Conservation (phyloP, 805 yeast genomes). For the Candida broadrunensis region DNA sequence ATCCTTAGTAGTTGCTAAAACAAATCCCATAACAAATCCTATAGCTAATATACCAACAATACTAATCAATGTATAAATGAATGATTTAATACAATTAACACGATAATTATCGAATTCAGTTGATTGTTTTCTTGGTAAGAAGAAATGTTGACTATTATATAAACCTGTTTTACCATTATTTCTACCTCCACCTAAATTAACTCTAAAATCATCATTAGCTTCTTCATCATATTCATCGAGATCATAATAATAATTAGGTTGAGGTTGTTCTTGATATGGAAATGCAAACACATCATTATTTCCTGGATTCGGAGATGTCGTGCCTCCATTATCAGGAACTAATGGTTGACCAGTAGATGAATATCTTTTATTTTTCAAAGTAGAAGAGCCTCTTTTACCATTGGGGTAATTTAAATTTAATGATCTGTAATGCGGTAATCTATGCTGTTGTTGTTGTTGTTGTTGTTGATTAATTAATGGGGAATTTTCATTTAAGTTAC, state of each 20-base stretch:
- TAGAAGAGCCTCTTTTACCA: conserved; percentile 11
- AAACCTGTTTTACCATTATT: conserved; percentile 10
- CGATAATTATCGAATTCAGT: conserved; percentile 7
- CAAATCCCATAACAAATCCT: conserved; percentile 81
- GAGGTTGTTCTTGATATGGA: conserved; percentile 28
- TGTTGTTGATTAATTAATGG: conserved; percentile 24
- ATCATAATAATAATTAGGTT: conserved; percentile 31
- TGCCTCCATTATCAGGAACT: conserved; percentile 5
- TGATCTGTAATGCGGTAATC: conserved; percentile 40
- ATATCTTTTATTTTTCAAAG: conserved; percentile 31
- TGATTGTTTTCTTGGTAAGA: conserved; percentile 30
- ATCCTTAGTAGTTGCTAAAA: conserved; percentile 84
- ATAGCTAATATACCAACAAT: conserved; percentile 54
- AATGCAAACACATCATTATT: conserved; percentile 29
- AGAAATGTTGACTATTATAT: conserved; percentile 20
- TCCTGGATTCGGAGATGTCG: background rate
- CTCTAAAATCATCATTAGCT: background rate
- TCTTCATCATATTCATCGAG: conserved; percentile 41
- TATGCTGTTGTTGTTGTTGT: conserved; percentile 13
- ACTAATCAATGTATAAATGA: conserved; percentile 42
- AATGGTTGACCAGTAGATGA: conserved; percentile 35
- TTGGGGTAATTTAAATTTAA: conserved; percentile 31
- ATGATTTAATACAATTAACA: conserved; percentile 24
- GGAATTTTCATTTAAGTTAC: conserved; percentile 25
- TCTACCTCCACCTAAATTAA: conserved; percentile 6